Conservation (phyloP, 257 asterid species). For the Salvia miltiorrhiza region DNA sequence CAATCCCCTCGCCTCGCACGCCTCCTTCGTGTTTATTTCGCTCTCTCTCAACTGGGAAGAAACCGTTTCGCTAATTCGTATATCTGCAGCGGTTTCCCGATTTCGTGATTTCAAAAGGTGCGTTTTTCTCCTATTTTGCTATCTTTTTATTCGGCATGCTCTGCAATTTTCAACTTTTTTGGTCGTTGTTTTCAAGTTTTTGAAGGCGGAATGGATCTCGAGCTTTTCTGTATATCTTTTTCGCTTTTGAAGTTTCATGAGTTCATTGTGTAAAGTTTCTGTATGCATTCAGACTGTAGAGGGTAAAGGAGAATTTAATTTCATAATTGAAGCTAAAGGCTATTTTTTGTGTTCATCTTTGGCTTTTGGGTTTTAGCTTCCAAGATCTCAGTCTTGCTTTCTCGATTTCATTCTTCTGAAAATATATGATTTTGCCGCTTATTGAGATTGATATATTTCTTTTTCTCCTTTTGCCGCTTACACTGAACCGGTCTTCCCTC, state of each 20-base stretch:
- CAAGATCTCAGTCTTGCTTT: neutral
- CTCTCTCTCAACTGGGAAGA: too few species aligned
- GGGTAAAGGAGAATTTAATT: too few species aligned
- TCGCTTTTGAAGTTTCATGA: neutral
- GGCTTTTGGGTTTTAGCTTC: neutral
- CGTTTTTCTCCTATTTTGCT: neutral
- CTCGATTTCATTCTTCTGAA: neutral
- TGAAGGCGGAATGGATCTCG: too few species aligned
- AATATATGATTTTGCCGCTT: neutral
- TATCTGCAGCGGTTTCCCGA: slow-evolving; percentile 29
- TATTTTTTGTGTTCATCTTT: neutral
- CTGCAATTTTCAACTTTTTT: neutral
- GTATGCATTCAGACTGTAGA: neutral
- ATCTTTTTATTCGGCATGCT: neutral
- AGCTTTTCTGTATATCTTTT: too few species aligned
- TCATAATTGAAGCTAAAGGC: neutral
- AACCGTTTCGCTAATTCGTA: slow-evolving; percentile 19
- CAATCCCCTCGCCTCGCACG: too few species aligned
- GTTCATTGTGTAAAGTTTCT: neutral
- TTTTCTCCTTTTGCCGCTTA: neutral
- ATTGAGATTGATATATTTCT: neutral
- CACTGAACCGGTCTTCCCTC: too few species aligned
- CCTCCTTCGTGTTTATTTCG: neutral
- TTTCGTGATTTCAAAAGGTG: slow-evolving; percentile 13
- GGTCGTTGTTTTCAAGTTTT: neutral